Base-by-base conservation (phyloP, 2,329 filamentous ascomycete genomes). In the Phyllosticta capitalensis region DNA sequence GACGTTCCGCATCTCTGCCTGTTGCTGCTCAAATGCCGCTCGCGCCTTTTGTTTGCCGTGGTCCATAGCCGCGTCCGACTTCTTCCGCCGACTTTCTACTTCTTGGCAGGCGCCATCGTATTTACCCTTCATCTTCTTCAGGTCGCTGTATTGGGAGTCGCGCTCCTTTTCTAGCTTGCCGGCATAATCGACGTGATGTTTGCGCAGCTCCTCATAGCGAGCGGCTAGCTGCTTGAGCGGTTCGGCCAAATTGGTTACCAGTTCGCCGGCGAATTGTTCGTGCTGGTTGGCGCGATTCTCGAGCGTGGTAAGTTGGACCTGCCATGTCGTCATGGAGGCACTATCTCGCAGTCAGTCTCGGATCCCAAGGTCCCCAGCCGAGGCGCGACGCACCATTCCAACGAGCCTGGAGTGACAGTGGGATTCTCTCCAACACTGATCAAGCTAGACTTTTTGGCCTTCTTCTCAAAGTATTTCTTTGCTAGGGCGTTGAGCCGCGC, bases 391-490 rank as follows among this genome's bases (percentile, higher is more conserved):
- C 75, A 87, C 86, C 85, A 95, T 74, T 99, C 94, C 57, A 99
- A 83, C 33, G 92, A 97, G 1, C 95, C 94, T 1, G 94, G 94
- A 2, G 94, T 97, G 81, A 97, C 88, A 61, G 85, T 84, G 45
- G 94, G 94, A 22, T 86, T 94, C 68, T 99, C 94, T 68, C 94
- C 94, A 57, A 97, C 94, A 71, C 92, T 96, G 67, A 99, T 75
- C 67, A 81, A 87, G 66, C 90, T 88, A 51, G 88, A 87, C 77
- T 94, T 96, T 75, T 87, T 91, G 53, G 89, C 85, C 79, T 97
- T 99, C 79, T 95, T 95, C 69, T 99, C 95, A 70, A 90, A 94
- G 78, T 96, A 97, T 73, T 94, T 96, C 79, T 94, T 95, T 59
- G 92, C 94, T 55, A 99, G 79, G 2, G 85, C 85, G 66, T 84